Conservation (phyloP, 2,329 filamentous ascomycete genomes). For the Metarhizium brunneum region DNA sequence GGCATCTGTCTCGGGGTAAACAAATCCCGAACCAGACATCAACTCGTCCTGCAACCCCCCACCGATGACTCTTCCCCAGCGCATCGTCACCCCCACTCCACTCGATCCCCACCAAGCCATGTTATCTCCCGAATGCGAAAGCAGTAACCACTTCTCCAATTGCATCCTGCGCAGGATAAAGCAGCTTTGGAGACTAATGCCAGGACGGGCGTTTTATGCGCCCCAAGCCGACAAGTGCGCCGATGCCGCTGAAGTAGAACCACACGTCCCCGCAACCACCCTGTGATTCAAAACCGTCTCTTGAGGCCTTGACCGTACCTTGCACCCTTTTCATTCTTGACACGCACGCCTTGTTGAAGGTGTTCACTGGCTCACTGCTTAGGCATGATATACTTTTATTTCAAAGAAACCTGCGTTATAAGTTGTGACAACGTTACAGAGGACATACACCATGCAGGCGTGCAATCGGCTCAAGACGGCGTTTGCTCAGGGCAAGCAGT, state of each 20-base stretch:
- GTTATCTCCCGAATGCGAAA: not conserved
- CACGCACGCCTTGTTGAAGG: not conserved
- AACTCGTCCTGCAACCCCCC: not conserved
- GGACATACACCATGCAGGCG: slow-evolving; percentile 25
- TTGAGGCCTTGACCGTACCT: not conserved
- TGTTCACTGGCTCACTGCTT: not conserved
- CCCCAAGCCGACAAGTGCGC: not conserved
- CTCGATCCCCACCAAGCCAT: not conserved
- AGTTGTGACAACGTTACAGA: not conserved
- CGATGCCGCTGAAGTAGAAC: not conserved
- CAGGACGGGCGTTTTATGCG: not conserved
- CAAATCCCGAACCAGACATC: too few species aligned
- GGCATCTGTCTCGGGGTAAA: not conserved
- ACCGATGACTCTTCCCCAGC: not conserved
- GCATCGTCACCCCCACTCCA: not conserved
- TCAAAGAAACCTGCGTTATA: not conserved
- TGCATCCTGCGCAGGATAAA: not conserved
- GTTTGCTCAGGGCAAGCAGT: slow-evolving; percentile 37
- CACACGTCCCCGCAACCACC: not conserved
- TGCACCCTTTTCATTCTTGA: not conserved
- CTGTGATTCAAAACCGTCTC: not conserved
- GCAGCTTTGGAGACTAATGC: too few species aligned
- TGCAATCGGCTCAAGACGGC: slow-evolving; percentile 40
- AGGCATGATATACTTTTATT: not conserved
- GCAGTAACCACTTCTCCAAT: not conserved